phyloP scores from a whole-genome alignment of 2,329 filamentous ascomycete genomes.

The Ceratocystis lukuohia region DNA sequence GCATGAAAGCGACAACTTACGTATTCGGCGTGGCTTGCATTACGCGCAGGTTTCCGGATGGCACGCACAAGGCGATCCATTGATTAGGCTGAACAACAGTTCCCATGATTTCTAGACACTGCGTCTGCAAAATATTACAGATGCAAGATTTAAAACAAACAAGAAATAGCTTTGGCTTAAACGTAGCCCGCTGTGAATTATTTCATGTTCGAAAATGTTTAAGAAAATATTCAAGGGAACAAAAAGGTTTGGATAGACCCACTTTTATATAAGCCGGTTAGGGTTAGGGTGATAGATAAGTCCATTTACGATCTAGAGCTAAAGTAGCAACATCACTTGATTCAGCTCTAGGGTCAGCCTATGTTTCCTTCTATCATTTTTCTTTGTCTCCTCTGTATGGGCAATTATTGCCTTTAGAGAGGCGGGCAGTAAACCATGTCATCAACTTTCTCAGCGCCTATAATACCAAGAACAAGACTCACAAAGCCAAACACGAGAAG shows the following conservation, averaged over 20 bases:
- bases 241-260: not conserved
- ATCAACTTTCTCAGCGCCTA: constrained; percentile 22
- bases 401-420: too few relatives aligned
- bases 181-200: too few relatives aligned
- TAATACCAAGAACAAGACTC: constrained; percentile 28
- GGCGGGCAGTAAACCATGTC: not conserved
- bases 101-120: constrained; percentile 26
- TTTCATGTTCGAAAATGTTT: not conserved
- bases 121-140: not conserved
- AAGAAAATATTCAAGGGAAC: constrained; percentile 7
- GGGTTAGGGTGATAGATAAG: not conserved
- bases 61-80: constrained; percentile 47
- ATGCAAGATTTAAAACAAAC: not conserved
- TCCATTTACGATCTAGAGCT: too few relatives aligned
- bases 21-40: constrained; percentile 48
- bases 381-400: not conserved
- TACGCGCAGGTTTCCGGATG: constrained; percentile 44
- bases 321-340: too few relatives aligned
- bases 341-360: not conserved
- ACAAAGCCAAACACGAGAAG: constrained; percentile 29
- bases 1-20: constrained; percentile 28
- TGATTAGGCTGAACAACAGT: constrained; percentile 41
- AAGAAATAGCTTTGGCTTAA: not conserved
- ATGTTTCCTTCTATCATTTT: not conserved
- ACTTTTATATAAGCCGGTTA: not conserved